Conservation (phyloP, 2,329 filamentous ascomycete species). For the Monilinia fructigena region DNA sequence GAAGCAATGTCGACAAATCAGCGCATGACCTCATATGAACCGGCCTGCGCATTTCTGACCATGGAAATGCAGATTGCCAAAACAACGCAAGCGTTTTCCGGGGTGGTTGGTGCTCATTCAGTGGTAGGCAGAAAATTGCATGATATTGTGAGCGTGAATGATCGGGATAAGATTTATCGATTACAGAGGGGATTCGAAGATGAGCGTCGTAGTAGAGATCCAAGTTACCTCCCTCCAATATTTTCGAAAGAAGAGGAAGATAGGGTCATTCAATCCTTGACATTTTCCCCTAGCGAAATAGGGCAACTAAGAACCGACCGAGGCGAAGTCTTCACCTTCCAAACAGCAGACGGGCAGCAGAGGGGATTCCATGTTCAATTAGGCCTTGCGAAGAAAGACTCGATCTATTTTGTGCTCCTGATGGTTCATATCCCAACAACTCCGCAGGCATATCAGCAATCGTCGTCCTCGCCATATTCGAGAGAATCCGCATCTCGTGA, state of each 20-base stretch:
- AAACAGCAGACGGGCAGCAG: conserved; percentile 51
- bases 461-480: conserved; percentile 34
- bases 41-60: conserved; percentile 55
- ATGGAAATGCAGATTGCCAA: conserved; percentile 59
- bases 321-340: conserved; percentile 56
- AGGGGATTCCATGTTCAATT: conserved; percentile 52
- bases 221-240: conserved; percentile 65
- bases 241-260: conserved; percentile 54
- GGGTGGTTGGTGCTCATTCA: conserved; percentile 52
- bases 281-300: conserved; percentile 54
- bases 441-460: conserved; percentile 33
- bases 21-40: conserved; percentile 47
- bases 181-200: conserved; percentile 55
- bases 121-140: conserved; percentile 52
- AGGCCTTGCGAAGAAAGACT: conserved; percentile 59
- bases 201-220: conserved; percentile 54
- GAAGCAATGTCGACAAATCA: conserved; percentile 30
- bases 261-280: conserved; percentile 54
- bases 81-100: conserved; percentile 54
- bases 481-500: conserved; percentile 37
- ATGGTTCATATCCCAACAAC: conserved; percentile 33
- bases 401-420: conserved; percentile 61
- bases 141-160: conserved; percentile 53
- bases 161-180: conserved; percentile 52
- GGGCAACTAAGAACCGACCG: conserved; percentile 53